phyloP scores from a whole-genome alignment of 1,139 yeast species.

The Geotrichum phurueaensis region DNA sequence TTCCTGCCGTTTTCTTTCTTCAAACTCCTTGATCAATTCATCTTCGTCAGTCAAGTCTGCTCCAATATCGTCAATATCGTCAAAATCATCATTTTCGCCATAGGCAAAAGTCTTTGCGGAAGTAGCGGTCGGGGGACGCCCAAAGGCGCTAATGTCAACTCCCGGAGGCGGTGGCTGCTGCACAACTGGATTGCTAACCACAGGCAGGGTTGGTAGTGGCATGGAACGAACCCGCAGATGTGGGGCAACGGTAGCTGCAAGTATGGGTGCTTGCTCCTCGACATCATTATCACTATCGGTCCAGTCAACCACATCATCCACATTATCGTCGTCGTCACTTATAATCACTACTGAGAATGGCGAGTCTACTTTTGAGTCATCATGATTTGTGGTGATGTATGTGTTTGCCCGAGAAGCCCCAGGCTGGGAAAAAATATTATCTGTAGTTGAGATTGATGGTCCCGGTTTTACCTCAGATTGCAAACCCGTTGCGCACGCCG shows the following conservation, averaged over 20 bases:
- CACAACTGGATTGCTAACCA: background rate
- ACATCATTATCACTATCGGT: background rate
- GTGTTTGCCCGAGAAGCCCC: background rate
- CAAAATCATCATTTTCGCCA: background rate
- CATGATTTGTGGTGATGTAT: background rate
- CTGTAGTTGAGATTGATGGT: background rate
- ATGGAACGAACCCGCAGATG: background rate
- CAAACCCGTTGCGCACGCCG: background rate
- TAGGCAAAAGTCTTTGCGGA: background rate
- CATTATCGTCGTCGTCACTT: background rate
- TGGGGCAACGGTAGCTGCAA: background rate
- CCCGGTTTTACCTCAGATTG: background rate
- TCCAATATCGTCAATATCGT: background rate
- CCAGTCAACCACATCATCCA: background rate
- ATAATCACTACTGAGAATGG: background rate
- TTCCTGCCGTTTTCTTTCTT: background rate
- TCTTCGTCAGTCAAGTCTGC: background rate
- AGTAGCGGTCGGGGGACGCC: background rate
- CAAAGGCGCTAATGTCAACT: background rate
- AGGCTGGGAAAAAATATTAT: background rate
- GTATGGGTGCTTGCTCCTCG: background rate
- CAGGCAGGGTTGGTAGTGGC: background rate
- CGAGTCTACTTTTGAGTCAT: background rate
- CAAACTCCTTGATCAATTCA: background rate
- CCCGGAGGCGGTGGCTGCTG: background rate